phyloP scores from a whole-genome alignment of 768 basidiomycete genomes.

The Lentinula raphanica region DNA sequence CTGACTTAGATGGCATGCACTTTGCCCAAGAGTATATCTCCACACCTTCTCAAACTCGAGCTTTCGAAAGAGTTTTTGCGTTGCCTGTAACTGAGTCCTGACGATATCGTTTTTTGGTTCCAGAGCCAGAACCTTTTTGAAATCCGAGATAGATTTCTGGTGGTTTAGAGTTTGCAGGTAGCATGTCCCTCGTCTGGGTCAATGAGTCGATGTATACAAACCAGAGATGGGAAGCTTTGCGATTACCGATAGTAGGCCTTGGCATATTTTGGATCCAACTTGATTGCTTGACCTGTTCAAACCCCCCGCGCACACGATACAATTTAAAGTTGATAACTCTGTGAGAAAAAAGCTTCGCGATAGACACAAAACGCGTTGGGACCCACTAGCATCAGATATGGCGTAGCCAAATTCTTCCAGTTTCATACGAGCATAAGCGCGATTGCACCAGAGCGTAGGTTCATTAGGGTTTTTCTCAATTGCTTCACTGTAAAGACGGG shows the following conservation, averaged over 20 bases:
- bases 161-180: constrained; percentile 87
- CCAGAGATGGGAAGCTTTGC: constrained; percentile 3
- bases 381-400: constrained; percentile 78
- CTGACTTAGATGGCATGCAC: not conserved
- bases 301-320: constrained; percentile 2
- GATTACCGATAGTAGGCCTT: constrained; percentile 85
- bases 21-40: not conserved
- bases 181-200: constrained; percentile 71
- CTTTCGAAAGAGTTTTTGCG: constrained; percentile 85
- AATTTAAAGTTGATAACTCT: not conserved
- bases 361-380: not conserved
- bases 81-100: constrained; percentile 74
- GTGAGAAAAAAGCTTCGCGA: not conserved
- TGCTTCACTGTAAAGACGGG: constrained; percentile 75
- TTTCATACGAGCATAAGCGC: constrained; percentile 89
- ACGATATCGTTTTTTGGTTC: constrained; percentile 87
- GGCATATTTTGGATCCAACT: constrained; percentile 82
- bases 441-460: constrained; percentile 89
- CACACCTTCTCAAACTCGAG: constrained; percentile 91
- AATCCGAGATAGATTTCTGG: constrained; percentile 80
- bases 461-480: constrained; percentile 87
- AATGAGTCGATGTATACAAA: not conserved
- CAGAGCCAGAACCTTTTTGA: constrained; percentile 75
- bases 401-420: constrained; percentile 93
- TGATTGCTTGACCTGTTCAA: constrained; percentile 72